Evolutionary conservation across 805 yeast genomes (phyloP), one percentile per base, ranked within the genome.

Genomic region (Clavispora fructus): DNA sequence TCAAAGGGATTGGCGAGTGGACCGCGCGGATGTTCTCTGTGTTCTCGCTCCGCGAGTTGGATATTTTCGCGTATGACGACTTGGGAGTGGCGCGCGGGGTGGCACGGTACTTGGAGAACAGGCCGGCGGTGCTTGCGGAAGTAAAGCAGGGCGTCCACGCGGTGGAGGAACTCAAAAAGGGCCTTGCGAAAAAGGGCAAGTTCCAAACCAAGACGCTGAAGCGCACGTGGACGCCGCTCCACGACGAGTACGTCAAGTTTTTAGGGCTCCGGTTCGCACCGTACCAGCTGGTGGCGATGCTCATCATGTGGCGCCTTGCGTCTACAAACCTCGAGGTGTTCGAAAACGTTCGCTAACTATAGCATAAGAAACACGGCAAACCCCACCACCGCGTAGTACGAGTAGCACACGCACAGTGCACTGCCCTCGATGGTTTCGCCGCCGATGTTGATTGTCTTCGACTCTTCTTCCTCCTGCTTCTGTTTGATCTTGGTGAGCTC

Each of bases 21-120:
- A 80, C 90, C 5, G 91, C 94, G 0, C 85, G 85, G 45, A 91
- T 91, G 96, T 91, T 89, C 63, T 64, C 87, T 14, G 58, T 84
- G 19, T 88, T 88, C 59, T 85, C 86, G 1, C 65, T 90, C 39
- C 75, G 74, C 25, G 74, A 87, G 46, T 59, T 78, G 59, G 83
- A 91, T 60, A 79, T 87, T 0, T 88, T 88, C 61, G 84, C 94
- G 6, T 68, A 78, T 6, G 87, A 82, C 16, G 97, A 91, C 64
- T 65, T 91, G 40, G 97, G 97, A 1, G 78, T 91, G 2, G 89
- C 91, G 29, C 69, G 95, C 51, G 97, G 97, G 0, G 78, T 83
- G 48, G 77, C 88, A 0, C 62, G 73, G 27, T 91, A 87, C 62
- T 60, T 87, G 23, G 69, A 68, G 14, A 71, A 73, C 39, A 67